Evolutionary conservation across 2,329 filamentous ascomycete species (phyloP).

Genomic region (Xylaria multiplex): DNA sequence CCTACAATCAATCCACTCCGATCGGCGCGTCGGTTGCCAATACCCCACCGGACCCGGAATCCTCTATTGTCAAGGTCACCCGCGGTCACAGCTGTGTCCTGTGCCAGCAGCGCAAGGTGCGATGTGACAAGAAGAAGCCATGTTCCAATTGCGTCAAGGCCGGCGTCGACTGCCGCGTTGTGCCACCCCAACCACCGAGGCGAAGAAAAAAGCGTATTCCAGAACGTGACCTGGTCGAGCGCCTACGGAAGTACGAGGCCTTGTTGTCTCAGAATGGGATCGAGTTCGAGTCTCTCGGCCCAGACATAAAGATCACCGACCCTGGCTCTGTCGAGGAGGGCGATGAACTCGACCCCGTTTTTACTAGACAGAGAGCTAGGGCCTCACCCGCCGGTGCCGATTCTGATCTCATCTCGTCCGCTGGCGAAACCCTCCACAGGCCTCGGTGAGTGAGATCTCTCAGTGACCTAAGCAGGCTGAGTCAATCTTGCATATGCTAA

Average conservation of each 20-base stretch:
- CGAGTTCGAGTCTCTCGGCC: constrained; percentile 72
- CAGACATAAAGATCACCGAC: constrained; percentile 57
- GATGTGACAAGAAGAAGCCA: constrained; percentile 77
- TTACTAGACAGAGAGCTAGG: constrained; percentile 59
- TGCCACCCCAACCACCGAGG: constrained; percentile 66
- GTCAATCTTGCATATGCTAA: constrained; percentile 31
- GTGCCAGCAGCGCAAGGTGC: constrained; percentile 80
- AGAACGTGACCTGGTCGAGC: constrained; percentile 75
- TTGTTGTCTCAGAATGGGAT: constrained; percentile 73
- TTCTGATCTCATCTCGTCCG: constrained; percentile 47
- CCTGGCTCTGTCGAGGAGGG: constrained; percentile 59
- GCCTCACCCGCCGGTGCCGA: constrained; percentile 61
- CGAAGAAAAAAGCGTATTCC: constrained; percentile 71
- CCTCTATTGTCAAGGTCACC: constrained; percentile 63
- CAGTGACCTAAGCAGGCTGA: constrained; percentile 3
- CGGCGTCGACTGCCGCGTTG: constrained; percentile 68
- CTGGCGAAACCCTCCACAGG: constrained; percentile 46
- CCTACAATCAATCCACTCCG: constrained; percentile 45
- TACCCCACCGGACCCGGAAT: constrained; percentile 52
- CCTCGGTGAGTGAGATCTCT: constrained; percentile 42
- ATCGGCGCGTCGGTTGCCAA: constrained; percentile 45
- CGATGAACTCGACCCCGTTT: constrained; percentile 66
- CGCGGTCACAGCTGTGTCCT: constrained; percentile 73
- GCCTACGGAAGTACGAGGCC: constrained; percentile 74
- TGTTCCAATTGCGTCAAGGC: constrained; percentile 75